phyloP scores from a whole-genome alignment of 805 yeast species.

The Groenewaldozyma tartarivorans region DNA sequence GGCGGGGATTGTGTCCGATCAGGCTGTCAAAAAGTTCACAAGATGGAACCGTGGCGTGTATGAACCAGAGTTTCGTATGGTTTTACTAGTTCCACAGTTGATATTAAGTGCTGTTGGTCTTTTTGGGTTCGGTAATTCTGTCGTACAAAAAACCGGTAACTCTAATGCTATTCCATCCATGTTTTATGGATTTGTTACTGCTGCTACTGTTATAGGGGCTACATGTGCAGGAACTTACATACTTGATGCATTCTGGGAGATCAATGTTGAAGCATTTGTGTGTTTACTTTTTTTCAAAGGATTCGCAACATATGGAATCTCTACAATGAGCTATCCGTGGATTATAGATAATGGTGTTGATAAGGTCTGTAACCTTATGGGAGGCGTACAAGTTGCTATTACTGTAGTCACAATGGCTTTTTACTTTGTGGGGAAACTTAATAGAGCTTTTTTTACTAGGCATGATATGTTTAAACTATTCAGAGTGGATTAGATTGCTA shows the following conservation, averaged over 20 bases:
- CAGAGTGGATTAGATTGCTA: not conserved
- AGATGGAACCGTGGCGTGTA: conserved; percentile 41
- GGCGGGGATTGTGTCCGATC: conserved; percentile 44
- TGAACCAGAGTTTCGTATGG: conserved; percentile 43
- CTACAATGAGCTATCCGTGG: not conserved
- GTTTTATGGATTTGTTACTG: not conserved
- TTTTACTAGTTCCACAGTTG: not conserved
- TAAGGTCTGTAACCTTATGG: not conserved
- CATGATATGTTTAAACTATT: not conserved
- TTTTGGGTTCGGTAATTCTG: not conserved
- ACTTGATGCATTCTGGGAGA: not conserved
- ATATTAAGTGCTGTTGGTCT: not conserved
- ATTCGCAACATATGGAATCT: not conserved
- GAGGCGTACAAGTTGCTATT: not conserved
- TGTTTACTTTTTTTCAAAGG: not conserved
- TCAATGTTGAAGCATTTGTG: not conserved
- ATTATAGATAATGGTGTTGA: not conserved
- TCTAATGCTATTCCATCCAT: not conserved
- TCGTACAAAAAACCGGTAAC: not conserved
- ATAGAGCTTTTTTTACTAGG: not conserved
- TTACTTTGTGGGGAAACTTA: not conserved
- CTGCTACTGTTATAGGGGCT: not conserved
- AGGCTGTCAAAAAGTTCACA: conserved; percentile 40
- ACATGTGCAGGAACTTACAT: not conserved
- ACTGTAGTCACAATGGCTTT: not conserved